Conservation (phyloP, 176 grass and related monocot genomes). For the Saccharum officinarum region DNA sequence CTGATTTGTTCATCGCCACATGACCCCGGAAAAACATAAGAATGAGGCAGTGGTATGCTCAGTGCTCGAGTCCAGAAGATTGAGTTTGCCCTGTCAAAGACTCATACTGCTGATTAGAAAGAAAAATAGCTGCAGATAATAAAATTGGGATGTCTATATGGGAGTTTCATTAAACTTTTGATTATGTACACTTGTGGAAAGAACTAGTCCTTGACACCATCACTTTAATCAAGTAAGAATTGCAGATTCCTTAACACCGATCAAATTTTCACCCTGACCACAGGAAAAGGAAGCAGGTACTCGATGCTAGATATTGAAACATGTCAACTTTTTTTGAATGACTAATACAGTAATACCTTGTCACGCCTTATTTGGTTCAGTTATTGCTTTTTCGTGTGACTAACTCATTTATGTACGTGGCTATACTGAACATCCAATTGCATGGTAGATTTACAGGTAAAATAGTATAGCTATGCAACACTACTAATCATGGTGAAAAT, state of each 20-base stretch:
- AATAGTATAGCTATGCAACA: background rate
- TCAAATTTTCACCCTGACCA: background rate
- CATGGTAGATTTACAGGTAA: background rate
- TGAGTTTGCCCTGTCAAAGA: constrained; percentile 77
- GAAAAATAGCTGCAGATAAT: background rate
- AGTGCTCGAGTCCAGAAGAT: constrained; percentile 96
- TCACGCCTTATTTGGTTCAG: background rate
- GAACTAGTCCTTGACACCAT: background rate
- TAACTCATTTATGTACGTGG: background rate
- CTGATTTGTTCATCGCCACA: constrained; percentile 29
- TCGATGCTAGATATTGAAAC: background rate
- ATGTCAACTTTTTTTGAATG: constrained; percentile 3
- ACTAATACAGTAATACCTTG: background rate
- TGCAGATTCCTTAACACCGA: background rate
- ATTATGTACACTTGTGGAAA: background rate
- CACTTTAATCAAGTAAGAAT: background rate
- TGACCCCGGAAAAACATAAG: constrained; percentile 62
- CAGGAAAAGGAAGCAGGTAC: constrained; percentile 16
- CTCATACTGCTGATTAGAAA: constrained; percentile 4
- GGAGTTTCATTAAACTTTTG: background rate
- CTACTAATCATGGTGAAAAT: background rate
- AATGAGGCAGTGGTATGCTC: constrained; percentile 83
- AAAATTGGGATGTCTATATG: background rate
- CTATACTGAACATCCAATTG: background rate
- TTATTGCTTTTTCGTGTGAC: background rate